Conservation (phyloP, 2,329 filamentous ascomycete genomes). For the Colletotrichum cereale region DNA sequence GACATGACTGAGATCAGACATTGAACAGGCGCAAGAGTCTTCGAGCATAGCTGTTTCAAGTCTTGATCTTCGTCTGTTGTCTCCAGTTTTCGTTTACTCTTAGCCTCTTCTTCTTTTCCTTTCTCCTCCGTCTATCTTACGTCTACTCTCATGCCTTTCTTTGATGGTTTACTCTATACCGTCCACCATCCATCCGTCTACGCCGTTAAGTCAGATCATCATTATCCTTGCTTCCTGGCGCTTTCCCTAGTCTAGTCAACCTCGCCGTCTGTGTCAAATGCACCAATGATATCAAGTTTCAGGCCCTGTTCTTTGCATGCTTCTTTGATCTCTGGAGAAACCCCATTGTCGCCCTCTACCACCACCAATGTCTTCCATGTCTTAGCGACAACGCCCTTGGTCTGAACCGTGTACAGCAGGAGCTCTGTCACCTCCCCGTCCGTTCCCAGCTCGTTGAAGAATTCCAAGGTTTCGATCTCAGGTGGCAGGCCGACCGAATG, state of each 20-base stretch:
- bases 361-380: constrained; percentile 55
- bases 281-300: constrained; percentile 50
- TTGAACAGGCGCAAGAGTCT: neutral
- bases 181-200: neutral
- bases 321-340: constrained; percentile 51
- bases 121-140: neutral
- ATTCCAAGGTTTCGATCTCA: constrained; percentile 58
- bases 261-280: constrained; percentile 41
- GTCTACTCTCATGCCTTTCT: neutral
- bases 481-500: constrained; percentile 62
- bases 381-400: constrained; percentile 51
- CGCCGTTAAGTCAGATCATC: neutral
- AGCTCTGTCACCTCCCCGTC: constrained; percentile 62
- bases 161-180: neutral
- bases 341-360: constrained; percentile 48
- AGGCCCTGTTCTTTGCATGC: constrained; percentile 52
- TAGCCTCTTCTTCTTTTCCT: neutral
- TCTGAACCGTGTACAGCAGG: constrained; percentile 56
- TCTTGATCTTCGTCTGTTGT: neutral
- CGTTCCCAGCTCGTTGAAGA: constrained; percentile 59
- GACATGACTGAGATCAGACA: neutral
- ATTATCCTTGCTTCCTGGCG: neutral
- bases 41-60: too few species aligned
- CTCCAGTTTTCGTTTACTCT: neutral
- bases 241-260: constrained; percentile 1